A percentile compares a stretch with the other conserved stretches of the same genome.
These are phyloP conservation scores for Zymoseptoria pseudotritici DNA, from an alignment of 2,329 filamentous ascomycete species.

Conservation along the genomic window DNA sequence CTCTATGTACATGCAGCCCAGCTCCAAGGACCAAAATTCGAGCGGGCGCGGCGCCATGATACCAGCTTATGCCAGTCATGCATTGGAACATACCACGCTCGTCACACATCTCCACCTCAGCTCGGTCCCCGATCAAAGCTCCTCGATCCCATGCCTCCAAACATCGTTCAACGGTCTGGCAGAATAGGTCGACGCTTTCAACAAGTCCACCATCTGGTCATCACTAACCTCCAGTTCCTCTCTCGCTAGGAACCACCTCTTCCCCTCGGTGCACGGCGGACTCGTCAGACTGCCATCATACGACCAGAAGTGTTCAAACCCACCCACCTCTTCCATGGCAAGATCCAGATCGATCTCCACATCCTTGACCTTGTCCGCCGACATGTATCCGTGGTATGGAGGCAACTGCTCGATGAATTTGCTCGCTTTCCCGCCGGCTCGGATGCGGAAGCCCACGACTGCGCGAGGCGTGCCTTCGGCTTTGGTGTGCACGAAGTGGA, in stretches of 20 bases:
- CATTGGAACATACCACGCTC: not conserved
- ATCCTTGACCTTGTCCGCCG: conserved; percentile 8
- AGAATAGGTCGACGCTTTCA: conserved; percentile 40
- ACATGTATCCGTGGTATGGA: conserved; percentile 14
- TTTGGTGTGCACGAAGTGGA: conserved; percentile 45
- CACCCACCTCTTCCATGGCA: conserved; percentile 32
- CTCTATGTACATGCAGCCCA: not conserved
- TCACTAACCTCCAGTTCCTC: conserved; percentile 38
- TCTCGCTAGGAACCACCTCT: conserved; percentile 40
- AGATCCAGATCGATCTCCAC: conserved; percentile 25
- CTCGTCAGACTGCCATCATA: conserved; percentile 43
- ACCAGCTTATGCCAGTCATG: not conserved
- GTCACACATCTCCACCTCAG: not conserved
- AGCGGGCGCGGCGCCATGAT: not conserved
- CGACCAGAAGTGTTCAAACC: conserved; percentile 43
- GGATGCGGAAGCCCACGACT: conserved; percentile 42
- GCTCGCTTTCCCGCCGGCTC: conserved; percentile 35
- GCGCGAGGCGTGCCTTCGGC: conserved; percentile 36
- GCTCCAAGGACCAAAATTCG: not conserved
- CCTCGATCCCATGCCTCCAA: conserved; percentile 42
- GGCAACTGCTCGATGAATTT: conserved; percentile 39
- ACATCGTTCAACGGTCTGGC: conserved; percentile 40
- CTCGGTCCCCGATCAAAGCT: not conserved
- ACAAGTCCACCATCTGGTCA: conserved; percentile 44
- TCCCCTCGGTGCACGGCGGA: conserved; percentile 42